Percentiles rank a stretch among this genome's conserved stretches.
Conservation (phyloP, 2,329 filamentous ascomycete genomes). For the Harringtonia lauricola region DNA sequence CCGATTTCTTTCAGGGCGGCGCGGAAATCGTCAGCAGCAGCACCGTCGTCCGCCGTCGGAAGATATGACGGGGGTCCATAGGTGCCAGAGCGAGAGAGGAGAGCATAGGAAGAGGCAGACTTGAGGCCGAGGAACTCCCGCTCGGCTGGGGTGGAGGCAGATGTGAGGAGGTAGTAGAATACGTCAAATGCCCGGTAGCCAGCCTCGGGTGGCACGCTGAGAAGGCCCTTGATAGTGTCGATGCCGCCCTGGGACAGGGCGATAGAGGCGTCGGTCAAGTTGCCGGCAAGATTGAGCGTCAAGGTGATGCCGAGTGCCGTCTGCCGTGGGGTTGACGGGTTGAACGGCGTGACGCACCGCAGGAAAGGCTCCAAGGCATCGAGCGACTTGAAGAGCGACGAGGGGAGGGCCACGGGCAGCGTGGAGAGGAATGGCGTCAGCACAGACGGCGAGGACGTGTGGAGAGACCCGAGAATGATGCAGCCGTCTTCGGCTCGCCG, state of each 20-base stretch:
- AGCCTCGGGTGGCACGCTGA: conserved; percentile 66
- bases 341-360: conserved; percentile 76
- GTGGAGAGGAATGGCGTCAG: conserved; percentile 70
- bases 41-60: conserved; percentile 83
- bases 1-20: conserved; percentile 80
- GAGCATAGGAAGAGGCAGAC: conserved; percentile 61
- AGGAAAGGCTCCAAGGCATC: conserved; percentile 78
- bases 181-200: conserved; percentile 94
- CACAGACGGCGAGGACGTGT: conserved; percentile 78
- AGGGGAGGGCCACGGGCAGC: conserved; percentile 69
- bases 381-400: conserved; percentile 65
- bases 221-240: conserved; percentile 68
- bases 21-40: conserved; percentile 87
- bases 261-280: conserved; percentile 62
- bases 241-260: conserved; percentile 80
- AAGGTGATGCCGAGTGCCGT: conserved; percentile 71
- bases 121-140: conserved; percentile 79
- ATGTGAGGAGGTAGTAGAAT: conserved; percentile 92
- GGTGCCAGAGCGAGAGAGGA: conserved; percentile 74
- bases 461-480: conserved; percentile 78
- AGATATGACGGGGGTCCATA: conserved; percentile 81
- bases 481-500: conserved; percentile 92
- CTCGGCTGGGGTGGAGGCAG: conserved; percentile 80
- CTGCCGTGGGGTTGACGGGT: conserved; percentile 74
- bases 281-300: conserved; percentile 70